phyloP scores from a whole-genome alignment of 2,329 filamentous ascomycete species.

The Diaporthe citrichinensis region DNA sequence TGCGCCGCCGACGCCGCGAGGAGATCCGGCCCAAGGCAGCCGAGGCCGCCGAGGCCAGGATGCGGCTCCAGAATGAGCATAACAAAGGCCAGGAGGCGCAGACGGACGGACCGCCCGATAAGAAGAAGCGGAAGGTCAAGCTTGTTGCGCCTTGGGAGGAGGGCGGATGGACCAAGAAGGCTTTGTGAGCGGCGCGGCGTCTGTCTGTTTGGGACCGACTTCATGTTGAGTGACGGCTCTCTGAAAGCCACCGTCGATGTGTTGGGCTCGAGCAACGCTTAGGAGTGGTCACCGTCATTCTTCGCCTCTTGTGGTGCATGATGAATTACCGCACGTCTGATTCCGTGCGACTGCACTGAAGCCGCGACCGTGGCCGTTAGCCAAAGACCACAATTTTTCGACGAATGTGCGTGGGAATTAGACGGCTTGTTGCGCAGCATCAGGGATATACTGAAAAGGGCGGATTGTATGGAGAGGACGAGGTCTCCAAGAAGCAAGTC shows the following conservation, averaged over 20 bases:
- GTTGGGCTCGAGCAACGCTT: neutral
- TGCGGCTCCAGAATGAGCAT: slow-evolving; percentile 18
- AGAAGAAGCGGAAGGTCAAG: slow-evolving; percentile 37
- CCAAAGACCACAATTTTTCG: neutral
- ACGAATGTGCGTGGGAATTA: neutral
- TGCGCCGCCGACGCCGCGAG: slow-evolving; percentile 36
- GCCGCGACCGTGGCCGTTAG: neutral
- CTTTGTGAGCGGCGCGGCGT: neutral
- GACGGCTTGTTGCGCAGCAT: neutral
- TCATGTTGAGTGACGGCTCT: rapidly evolving
- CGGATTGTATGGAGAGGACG: neutral
- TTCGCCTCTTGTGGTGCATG: neutral
- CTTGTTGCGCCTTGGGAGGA: slow-evolving; percentile 40
- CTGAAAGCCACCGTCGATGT: neutral
- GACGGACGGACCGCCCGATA: neutral
- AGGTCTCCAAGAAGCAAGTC: neutral
- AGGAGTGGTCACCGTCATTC: neutral
- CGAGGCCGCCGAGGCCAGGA: slow-evolving; percentile 36
- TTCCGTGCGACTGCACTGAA: no score
- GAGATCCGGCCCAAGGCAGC: slow-evolving; percentile 39
- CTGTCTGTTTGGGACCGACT: neutral
- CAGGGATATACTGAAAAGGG: neutral
- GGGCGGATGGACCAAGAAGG: slow-evolving; percentile 24
- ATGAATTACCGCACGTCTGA: neutral
- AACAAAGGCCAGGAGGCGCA: neutral